Evolutionary conservation across 163 green algal species (phyloP).

Genomic region (Chloroidium sp.): DNA sequence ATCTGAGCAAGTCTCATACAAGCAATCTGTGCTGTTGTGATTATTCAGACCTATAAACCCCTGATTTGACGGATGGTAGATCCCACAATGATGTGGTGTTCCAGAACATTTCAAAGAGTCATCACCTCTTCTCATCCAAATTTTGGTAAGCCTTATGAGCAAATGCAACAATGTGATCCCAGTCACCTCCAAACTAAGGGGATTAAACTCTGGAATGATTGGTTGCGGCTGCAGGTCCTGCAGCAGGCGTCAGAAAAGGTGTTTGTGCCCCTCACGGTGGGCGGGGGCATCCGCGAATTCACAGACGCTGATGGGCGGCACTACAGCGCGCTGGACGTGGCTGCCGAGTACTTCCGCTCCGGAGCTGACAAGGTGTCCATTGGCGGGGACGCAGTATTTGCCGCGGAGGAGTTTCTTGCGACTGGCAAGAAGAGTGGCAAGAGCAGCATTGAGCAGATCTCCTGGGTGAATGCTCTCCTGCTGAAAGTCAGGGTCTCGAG

Average conservation of each 20-base stretch:
- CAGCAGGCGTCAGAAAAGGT: constrained; percentile 77
- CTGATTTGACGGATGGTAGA: too few relatives aligned
- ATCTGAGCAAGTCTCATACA: too few relatives aligned
- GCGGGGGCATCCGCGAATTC: constrained; percentile 92
- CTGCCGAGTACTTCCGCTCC: constrained; percentile 89
- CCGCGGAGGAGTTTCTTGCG: constrained; percentile 62
- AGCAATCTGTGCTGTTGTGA: too few relatives aligned
- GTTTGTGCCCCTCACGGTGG: constrained; percentile 98
- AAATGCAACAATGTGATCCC: neutral
- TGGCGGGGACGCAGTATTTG: constrained; percentile 73
- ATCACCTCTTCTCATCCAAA: too few relatives aligned
- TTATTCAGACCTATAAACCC: too few relatives aligned
- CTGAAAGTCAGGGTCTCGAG: neutral
- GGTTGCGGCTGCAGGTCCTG: constrained; percentile 46
- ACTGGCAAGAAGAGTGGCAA: constrained; percentile 48
- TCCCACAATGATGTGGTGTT: too few relatives aligned
- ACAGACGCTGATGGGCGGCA: constrained; percentile 63
- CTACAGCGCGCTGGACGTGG: constrained; percentile 85
- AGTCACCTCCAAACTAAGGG: too few relatives aligned
- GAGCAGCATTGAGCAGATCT: constrained; percentile 95
- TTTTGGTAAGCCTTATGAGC: neutral
- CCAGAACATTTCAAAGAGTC: too few relatives aligned
- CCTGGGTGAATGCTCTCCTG: constrained; percentile 26
- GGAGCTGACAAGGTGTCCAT: constrained; percentile 82
- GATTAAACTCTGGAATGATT: neutral